Evolutionary conservation across 2,329 filamentous ascomycete species (phyloP).

Genomic region (Eurotiales sp.): DNA sequence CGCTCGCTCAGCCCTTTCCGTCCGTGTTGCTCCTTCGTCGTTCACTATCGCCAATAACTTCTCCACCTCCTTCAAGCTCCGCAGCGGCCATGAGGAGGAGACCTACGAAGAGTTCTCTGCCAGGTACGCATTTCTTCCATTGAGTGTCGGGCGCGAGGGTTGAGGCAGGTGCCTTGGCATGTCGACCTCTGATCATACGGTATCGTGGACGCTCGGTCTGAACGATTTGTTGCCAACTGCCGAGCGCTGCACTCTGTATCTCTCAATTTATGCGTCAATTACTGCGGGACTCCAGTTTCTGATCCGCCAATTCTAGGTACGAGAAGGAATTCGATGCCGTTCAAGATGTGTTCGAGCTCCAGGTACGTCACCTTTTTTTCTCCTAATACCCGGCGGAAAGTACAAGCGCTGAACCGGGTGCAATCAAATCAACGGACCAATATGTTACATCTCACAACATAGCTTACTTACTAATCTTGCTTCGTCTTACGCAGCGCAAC

Average conservation of each 20-base stretch:
- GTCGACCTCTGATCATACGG: not conserved
- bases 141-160: slow-evolving; percentile 15
- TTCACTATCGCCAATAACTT: slow-evolving; percentile 63
- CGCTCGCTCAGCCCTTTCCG: slow-evolving; percentile 50
- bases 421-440: slow-evolving; percentile 5
- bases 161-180: not conserved
- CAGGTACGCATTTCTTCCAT: slow-evolving; percentile 61
- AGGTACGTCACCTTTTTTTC: slow-evolving; percentile 61
- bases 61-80: slow-evolving; percentile 53
- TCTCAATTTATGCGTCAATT: not conserved
- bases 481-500: slow-evolving; percentile 62
- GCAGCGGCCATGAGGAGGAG: slow-evolving; percentile 76
- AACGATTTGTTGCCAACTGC: not conserved
- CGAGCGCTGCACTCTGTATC: not conserved
- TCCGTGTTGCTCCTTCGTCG: slow-evolving; percentile 52
- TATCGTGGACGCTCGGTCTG: not conserved
- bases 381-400: slow-evolving; percentile 14
- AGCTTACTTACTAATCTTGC: slow-evolving; percentile 1
- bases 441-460: not conserved
- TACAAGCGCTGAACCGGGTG: slow-evolving; percentile 8
- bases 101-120: slow-evolving; percentile 98
- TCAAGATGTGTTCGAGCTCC: slow-evolving; percentile 98
- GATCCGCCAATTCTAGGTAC: slow-evolving; percentile 64
- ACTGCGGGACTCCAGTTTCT: slow-evolving; percentile 14
- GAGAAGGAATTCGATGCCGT: slow-evolving; percentile 99